Conservation (phyloP, 1,284 basidiomycete species). For the Sporisorium scitamineum region DNA sequence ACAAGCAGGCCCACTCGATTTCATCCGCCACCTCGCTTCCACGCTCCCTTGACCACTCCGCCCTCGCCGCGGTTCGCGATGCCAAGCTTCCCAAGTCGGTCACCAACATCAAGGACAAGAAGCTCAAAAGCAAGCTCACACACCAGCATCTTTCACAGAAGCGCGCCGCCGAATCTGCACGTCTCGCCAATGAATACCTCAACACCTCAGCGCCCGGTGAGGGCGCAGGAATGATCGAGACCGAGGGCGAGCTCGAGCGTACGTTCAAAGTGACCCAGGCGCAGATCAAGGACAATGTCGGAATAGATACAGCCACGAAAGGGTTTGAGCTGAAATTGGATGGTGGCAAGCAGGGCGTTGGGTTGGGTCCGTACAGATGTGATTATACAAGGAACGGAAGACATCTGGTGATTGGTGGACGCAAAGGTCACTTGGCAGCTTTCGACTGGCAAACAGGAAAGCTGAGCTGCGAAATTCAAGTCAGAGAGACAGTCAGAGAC, state of each 20-base stretch:
- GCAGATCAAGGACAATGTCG: constrained; percentile 80
- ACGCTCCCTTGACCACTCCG: constrained; percentile 56
- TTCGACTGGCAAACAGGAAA: constrained; percentile 94
- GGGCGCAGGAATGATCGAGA: constrained; percentile 79
- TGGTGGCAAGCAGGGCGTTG: constrained; percentile 70
- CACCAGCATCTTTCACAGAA: constrained; percentile 57
- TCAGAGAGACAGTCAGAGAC: constrained; percentile 89
- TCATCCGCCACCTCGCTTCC: constrained; percentile 60
- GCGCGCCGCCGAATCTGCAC: constrained; percentile 61
- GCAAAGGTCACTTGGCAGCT: constrained; percentile 88
- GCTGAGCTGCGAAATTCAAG: constrained; percentile 86
- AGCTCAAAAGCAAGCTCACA: constrained; percentile 64
- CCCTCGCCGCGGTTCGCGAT: constrained; percentile 47
- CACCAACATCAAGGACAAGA: constrained; percentile 63
- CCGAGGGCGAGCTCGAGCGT: constrained; percentile 82
- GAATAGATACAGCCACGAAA: constrained; percentile 80
- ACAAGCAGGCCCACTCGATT: constrained; percentile 61
- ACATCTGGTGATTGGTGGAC: constrained; percentile 75
- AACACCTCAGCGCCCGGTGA: constrained; percentile 60
- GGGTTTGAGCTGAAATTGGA: constrained; percentile 84
- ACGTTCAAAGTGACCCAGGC: constrained; percentile 89
- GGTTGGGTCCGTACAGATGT: constrained; percentile 79
- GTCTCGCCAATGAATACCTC: constrained; percentile 65
- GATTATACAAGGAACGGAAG: constrained; percentile 91
- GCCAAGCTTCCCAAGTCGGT: constrained; percentile 61